Percentiles rank a stretch among this genome's conserved stretches.
phyloP scores from a whole-genome alignment of 208 protist species.

The Trypanosoma vivax region DNA sequence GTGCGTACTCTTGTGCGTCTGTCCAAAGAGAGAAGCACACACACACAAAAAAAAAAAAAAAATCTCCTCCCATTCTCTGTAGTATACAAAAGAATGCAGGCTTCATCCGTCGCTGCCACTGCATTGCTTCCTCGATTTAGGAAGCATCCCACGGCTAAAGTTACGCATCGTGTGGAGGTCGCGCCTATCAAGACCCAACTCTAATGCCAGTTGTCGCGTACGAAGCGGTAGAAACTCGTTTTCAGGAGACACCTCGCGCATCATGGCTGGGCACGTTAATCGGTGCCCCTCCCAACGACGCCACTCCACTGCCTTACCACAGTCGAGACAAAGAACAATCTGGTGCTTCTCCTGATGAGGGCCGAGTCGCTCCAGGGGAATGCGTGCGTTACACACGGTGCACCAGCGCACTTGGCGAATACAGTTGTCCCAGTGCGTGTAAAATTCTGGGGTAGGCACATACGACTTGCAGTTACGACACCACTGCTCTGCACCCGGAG shows the following conservation, averaged over 20 bases:
- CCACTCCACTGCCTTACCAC: conserved; percentile 82
- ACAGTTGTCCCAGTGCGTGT: conserved; percentile 69
- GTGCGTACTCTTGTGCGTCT: too few relatives aligned
- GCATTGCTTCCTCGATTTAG: conserved; percentile 37
- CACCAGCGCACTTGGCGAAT: conserved; percentile 82
- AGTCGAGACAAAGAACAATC: conserved; percentile 87
- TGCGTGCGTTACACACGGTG: conserved; percentile 63
- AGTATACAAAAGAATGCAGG: not conserved
- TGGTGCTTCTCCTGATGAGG: conserved; percentile 87
- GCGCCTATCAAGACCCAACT: conserved; percentile 81
- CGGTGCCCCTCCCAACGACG: conserved; percentile 85
- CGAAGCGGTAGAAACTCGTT: conserved; percentile 85
- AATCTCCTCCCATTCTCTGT: not conserved
- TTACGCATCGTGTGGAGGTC: conserved; percentile 80
- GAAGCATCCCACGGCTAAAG: conserved; percentile 47
- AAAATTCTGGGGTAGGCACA: conserved; percentile 55
- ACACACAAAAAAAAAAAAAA: not conserved
- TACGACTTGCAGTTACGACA: conserved; percentile 89
- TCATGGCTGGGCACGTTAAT: conserved; percentile 76
- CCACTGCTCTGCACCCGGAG: conserved; percentile 61
- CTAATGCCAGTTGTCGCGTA: conserved; percentile 78
- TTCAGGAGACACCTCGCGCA: conserved; percentile 83
- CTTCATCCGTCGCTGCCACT: conserved; percentile 3
- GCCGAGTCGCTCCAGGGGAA: conserved; percentile 72
- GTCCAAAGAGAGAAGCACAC: too few relatives aligned